Percentiles rank a stretch among this genome's conserved stretches.
Evolutionary conservation across 2,329 filamentous ascomycete species (phyloP).

Genomic region (Amauroascus verrucosus): DNA sequence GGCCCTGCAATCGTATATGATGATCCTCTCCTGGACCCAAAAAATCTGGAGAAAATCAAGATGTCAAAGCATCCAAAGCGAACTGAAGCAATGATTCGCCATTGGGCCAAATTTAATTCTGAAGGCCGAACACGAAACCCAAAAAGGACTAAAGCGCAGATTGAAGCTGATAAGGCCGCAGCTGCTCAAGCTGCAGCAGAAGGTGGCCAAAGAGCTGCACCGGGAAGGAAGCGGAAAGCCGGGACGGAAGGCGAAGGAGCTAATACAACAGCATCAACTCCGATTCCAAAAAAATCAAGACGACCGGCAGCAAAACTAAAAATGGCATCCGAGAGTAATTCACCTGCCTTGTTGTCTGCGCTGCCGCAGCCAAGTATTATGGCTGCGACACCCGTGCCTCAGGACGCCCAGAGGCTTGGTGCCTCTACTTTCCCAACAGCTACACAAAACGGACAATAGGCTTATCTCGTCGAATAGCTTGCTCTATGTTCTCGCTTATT

Average conservation of each 20-base stretch:
- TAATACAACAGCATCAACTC: background rate
- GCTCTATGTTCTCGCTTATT: background rate
- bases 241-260: background rate
- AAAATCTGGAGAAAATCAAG: conserved; percentile 28
- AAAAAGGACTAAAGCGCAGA: conserved; percentile 37
- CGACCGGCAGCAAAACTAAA: conserved; percentile 6
- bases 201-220: background rate
- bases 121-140: conserved; percentile 37
- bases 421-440: background rate
- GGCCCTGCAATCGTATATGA: conserved; percentile 17
- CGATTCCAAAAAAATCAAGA: conserved; percentile 7
- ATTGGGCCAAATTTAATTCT: conserved; percentile 36
- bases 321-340: background rate
- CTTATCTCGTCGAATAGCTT: background rate
- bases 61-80: conserved; percentile 38
- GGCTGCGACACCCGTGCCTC: background rate
- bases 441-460: conserved; percentile 3
- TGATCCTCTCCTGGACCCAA: conserved; percentile 18
- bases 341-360: background rate
- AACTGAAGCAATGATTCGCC: conserved; percentile 38
- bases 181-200: conserved; percentile 10
- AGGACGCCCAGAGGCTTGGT: background rate
- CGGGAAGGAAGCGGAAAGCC: conserved; percentile 12
- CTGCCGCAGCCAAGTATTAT: background rate
- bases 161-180: conserved; percentile 30